Evolutionary conservation across 805 yeast genomes (phyloP).

Genomic region (Metschnikowia proteae): DNA sequence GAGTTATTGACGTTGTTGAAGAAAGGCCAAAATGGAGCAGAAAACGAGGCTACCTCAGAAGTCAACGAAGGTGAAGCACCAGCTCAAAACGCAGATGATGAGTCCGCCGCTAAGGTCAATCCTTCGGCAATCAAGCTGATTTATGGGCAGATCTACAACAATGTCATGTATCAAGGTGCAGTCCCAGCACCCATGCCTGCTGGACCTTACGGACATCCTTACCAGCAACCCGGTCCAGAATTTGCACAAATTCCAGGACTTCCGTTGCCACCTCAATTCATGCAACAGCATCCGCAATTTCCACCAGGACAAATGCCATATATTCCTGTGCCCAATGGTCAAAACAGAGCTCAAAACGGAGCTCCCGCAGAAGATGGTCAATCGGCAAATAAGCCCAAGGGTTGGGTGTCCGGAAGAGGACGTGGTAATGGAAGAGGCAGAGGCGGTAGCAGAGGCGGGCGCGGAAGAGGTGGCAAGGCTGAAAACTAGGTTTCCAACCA

Average conservation of each 20-base stretch:
- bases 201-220: constrained; percentile 3
- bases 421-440: constrained; percentile 15
- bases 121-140: constrained; percentile 38
- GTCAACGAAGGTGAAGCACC: neutral
- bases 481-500: neutral
- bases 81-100: constrained; percentile 11
- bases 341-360: neutral
- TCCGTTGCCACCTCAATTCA: constrained; percentile 36
- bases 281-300: constrained; percentile 21
- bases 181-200: constrained; percentile 8
- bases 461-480: constrained; percentile 15
- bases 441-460: constrained; percentile 23
- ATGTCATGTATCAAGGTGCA: constrained; percentile 41
- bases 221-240: constrained; percentile 4
- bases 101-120: constrained; percentile 16
- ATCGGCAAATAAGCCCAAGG: neutral
- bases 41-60: constrained; percentile 1
- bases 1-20: constrained; percentile 32
- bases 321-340: neutral
- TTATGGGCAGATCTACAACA: constrained; percentile 41
- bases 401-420: constrained; percentile 8
- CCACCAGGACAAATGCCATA: constrained; percentile 2
- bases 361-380: neutral
- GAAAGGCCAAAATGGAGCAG: constrained; percentile 18
- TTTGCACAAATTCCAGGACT: constrained; percentile 34